Evolutionary conservation across 495 filamentous ascomycete species (phyloP), one percentile per base, ranked within the genome.

Genomic region (Platismatia glauca): DNA sequence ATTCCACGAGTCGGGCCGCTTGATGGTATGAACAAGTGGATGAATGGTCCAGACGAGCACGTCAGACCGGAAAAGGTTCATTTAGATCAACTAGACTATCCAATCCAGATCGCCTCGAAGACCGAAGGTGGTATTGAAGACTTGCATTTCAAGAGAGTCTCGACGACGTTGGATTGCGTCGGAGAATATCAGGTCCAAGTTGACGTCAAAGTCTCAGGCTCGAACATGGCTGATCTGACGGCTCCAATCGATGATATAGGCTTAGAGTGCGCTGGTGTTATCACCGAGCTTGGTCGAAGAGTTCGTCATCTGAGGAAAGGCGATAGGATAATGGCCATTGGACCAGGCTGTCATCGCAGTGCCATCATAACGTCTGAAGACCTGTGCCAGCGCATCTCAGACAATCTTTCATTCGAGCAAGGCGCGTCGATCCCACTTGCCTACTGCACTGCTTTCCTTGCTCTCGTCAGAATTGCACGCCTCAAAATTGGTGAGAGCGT

Each of bases 241-340:
- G 22, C 37, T 20, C 37, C 37, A 44, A 58, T 2, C 11, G 57
- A 43, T 15, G 29, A 58, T 7, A 29, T 59, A 33, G 65, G 55
- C 68, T 80, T 20, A 78, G 84, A 9, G 66, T 77, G 44, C 52
- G 75, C 77, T 35, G 60, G 60, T 7, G 61, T 84, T 15, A 73
- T 87, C 18, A 76, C 72, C 4, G 70, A 74, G 3, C 66, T 83
- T 16, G 84, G 84, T 6, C 67, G 71, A 53, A 71, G 72, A 13
- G 80, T 84, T 18, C 72, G 65, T 16, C 66, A 73, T 35, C 60
- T 83, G 57, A 64, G 73, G 33, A 70, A 76, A 18, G 82, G 82
- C 24, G 79, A 86, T 66, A 74, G 78, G 20, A 78, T 87, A 15
- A 55, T 55, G 43, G 50, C 48, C 38, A 38, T 52, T 24, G 50